phyloP scores from a whole-genome alignment of 2,329 filamentous ascomycete genomes.

The Fusarium camptoceras region DNA sequence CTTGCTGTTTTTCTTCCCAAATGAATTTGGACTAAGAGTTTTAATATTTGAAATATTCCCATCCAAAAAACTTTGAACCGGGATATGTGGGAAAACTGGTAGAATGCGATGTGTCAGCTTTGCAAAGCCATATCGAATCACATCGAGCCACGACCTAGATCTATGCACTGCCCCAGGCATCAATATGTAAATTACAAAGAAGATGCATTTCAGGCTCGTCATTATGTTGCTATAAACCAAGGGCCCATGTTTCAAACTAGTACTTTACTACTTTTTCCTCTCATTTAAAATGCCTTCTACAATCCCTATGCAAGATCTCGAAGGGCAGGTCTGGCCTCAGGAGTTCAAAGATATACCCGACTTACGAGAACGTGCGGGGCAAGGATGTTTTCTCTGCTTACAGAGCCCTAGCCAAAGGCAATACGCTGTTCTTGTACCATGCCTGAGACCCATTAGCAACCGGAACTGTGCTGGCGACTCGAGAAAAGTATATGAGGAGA shows the following conservation, averaged over 20 bases:
- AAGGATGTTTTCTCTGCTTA: too few species aligned
- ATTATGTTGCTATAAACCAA: neutral
- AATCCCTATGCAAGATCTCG: neutral
- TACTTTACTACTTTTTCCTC: neutral
- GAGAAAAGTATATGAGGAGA: too few species aligned
- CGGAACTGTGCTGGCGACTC: too few species aligned
- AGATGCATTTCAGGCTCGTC: neutral
- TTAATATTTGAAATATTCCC: too few species aligned
- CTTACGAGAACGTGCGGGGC: too few species aligned
- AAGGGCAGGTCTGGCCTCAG: neutral
- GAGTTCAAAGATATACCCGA: neutral
- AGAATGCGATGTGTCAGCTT: neutral
- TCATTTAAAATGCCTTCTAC: neutral
- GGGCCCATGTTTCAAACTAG: neutral
- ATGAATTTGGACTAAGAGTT: too few species aligned
- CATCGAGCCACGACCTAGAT: neutral
- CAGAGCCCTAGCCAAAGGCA: too few species aligned
- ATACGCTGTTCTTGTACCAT: too few species aligned
- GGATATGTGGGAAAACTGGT: neutral
- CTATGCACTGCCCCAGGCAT: neutral
- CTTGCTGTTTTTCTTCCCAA: too few species aligned
- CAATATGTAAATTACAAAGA: neutral
- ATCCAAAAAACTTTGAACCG: too few species aligned
- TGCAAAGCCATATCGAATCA: neutral
- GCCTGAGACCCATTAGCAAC: too few species aligned